Conservation (phyloP, 257 asterid species). For the Nicotiana otophora region DNA sequence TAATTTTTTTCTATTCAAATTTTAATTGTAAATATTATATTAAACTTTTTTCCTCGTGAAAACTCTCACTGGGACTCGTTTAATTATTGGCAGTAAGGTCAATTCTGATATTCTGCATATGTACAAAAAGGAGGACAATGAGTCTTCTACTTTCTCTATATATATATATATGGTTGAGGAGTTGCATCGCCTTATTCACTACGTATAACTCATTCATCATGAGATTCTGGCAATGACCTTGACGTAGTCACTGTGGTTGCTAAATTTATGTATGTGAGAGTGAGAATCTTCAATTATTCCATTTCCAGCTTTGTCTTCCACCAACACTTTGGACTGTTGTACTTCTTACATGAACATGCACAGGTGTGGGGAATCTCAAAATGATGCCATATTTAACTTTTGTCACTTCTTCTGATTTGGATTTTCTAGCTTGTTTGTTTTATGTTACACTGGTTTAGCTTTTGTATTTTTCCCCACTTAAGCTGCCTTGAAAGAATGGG, state of each 20-base stretch:
- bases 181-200: not conserved
- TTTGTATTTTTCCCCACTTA: not conserved
- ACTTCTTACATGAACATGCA: not conserved
- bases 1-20: no score
- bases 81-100: no score
- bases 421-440: not conserved
- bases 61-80: no score
- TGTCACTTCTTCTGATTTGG: not conserved
- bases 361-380: not conserved
- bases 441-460: no score
- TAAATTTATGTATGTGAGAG: not conserved
- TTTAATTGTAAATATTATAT: no score
- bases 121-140: no score
- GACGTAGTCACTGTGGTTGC: not conserved
- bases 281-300: conserved; percentile 5
- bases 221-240: not conserved
- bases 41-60: no score
- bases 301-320: not conserved
- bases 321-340: not conserved
- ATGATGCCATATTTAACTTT: not conserved
- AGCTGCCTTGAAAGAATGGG: not conserved
- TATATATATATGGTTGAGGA: no score
- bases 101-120: no score
- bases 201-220: not conserved
- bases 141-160: no score